Evolutionary conservation across 371 early-diverging fungal genomes (phyloP).

Genomic region (Mortierella sp.): DNA sequence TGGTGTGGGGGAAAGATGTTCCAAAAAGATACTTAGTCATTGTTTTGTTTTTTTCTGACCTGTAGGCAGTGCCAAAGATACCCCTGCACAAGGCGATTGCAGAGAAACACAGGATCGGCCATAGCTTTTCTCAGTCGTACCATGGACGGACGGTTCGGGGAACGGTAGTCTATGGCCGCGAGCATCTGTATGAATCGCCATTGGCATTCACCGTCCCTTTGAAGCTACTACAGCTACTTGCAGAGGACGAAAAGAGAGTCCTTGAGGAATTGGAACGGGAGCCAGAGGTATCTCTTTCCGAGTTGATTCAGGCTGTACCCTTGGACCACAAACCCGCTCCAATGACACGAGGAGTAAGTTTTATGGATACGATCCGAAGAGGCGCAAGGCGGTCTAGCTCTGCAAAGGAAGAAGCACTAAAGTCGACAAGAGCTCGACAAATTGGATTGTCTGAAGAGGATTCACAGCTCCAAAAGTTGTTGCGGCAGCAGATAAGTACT

Average conservation of each 20-base stretch:
- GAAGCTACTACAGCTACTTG: constrained; percentile 39
- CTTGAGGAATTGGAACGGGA: constrained; percentile 43
- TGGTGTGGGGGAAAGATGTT: too few relatives aligned
- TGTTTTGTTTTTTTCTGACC: not conserved
- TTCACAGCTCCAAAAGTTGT: constrained; percentile 38
- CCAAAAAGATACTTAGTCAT: not conserved
- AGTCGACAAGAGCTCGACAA: constrained; percentile 41
- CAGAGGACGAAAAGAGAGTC: constrained; percentile 38
- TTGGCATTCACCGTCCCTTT: constrained; percentile 39
- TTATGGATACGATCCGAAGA: constrained; percentile 41
- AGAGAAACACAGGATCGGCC: constrained; percentile 25
- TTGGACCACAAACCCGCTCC: constrained; percentile 43
- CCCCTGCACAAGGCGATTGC: constrained; percentile 17
- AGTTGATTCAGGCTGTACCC: constrained; percentile 46
- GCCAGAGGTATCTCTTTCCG: constrained; percentile 28
- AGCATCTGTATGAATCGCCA: constrained; percentile 44
- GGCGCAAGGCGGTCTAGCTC: constrained; percentile 9
- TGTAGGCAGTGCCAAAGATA: constrained; percentile 26
- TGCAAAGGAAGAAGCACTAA: constrained; percentile 3
- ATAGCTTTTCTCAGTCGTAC: constrained; percentile 49
- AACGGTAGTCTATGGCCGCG: constrained; percentile 40
- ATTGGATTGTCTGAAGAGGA: constrained; percentile 37
- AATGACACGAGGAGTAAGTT: constrained; percentile 43
- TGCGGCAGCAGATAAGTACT: constrained; percentile 46
- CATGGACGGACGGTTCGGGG: constrained; percentile 39